Base-by-base conservation (phyloP, 208 protist genomes). In the Phytomonas sp. region DNA sequence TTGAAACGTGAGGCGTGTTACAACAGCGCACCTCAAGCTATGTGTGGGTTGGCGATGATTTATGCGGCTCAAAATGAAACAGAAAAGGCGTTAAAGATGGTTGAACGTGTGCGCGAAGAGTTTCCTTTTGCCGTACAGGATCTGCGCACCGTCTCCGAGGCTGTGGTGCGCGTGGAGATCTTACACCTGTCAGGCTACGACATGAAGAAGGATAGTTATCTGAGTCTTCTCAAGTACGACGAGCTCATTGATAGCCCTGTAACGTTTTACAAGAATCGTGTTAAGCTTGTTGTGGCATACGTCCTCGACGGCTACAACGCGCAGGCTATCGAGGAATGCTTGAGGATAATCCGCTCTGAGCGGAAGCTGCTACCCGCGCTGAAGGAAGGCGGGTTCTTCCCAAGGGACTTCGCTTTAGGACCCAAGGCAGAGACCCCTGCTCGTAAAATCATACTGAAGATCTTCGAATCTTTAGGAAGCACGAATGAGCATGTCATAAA, bases 21-120 rank as follows among this genome's bases (percentile, higher is more conserved):
- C 81, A 93, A 92, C 73, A 85, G 76, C 0, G 84, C 83, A 4
- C 87, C 90, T 20, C 79, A 91, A 71, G 86, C 87, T 0, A 72
- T 96, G 56, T 93, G 84, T 51, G 90, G 90, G 0, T 64, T 96
- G 8, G 87, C 84, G 32, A 96, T 96, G 90, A 89, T 82, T 64
- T 82, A 76, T 1, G 78, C 93, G 76, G 82, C 79, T 0, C 67
- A 61, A 9, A 78, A 85, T 43, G 72, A 93, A 23, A 43, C 62
- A 23, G 72, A 75, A 17, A 83, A 91, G 66, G 84, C 87, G 1
- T 71, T 84, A 9, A 29, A 60, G 20, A 71, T 87, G 15, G 82
- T 79, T 15, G 60, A 73, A 34, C 70, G 68, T 26, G 78, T 93
- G 28, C 87, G 87, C 17, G 70, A 75, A 23, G 81, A 89, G 65